Evolutionary conservation across 2,329 filamentous ascomycete species (phyloP).

Genomic region (Penicillium sp.): DNA sequence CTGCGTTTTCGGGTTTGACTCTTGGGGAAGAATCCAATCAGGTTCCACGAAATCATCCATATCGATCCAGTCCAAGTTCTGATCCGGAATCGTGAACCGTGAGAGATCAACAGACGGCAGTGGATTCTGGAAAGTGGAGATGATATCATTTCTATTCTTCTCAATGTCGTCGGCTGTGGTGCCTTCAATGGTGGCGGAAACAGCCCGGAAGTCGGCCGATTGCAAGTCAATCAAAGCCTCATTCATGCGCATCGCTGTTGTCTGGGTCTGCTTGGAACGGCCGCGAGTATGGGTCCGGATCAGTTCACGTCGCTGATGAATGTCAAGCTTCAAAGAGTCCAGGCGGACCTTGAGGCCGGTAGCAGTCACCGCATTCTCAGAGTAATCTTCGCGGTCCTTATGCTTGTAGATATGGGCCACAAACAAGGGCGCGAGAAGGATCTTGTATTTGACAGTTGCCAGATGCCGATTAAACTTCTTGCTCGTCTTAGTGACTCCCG

Average conservation of each 20-base stretch:
- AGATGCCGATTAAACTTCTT: conserved; percentile 97
- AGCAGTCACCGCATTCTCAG: conserved; percentile 72
- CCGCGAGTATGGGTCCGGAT: conserved; percentile 77
- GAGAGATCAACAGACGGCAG: conserved; percentile 60
- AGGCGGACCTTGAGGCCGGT: conserved; percentile 95
- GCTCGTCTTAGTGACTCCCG: conserved; percentile 88
- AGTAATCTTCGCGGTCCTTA: conserved; percentile 85
- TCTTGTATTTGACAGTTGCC: conserved; percentile 97
- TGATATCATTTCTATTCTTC: conserved; percentile 52
- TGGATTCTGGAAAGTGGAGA: conserved; percentile 53
- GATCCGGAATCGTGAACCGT: conserved; percentile 89
- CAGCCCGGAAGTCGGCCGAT: conserved; percentile 83
- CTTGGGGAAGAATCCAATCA: conserved; percentile 89
- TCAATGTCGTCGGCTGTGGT: conserved; percentile 73
- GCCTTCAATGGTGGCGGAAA: conserved; percentile 82
- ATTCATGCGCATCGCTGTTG: conserved; percentile 92
- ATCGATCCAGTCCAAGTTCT: conserved; percentile 94
- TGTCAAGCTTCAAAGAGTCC: conserved; percentile 94
- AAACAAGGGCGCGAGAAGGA: conserved; percentile 86
- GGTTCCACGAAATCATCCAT: conserved; percentile 99
- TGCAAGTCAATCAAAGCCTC: conserved; percentile 89
- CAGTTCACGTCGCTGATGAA: conserved; percentile 89
- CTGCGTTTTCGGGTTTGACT: conserved; percentile 85
- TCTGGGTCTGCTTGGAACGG: conserved; percentile 69
- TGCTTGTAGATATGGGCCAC: conserved; percentile 98